Base-by-base conservation (phyloP, 768 basidiomycete genomes). In the Rhodotorula graminis region DNA sequence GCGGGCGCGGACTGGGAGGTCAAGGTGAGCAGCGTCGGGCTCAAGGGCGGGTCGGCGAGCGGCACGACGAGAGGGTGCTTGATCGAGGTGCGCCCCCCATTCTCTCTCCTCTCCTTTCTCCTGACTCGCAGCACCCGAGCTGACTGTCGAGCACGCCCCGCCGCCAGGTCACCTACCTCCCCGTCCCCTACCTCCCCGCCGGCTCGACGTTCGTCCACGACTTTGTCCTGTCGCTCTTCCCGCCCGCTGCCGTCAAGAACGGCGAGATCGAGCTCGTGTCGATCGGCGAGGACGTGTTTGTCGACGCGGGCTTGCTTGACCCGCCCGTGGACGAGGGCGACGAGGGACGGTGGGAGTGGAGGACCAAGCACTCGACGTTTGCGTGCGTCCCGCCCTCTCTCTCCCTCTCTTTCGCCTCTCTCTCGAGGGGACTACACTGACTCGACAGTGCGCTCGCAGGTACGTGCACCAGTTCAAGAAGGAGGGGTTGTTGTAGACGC, bases 181-280 rank as follows among this genome's bases (percentile, higher is more conserved):
- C 69, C 56, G 47, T 76, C 12, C 67, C 65, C 11, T 69, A 70
- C 59, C 63, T 73, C 33, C 70, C 74, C 21, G 37, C 58, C n/a
- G 27, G 14, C 44, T 67, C 75, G 25, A 50, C 59, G 25, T 61
- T 71, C 62, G 50, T 76, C 2, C 77, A 90, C 88, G 93, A 90
- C 19, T 96, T 92, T 84, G 94, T 95, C 82, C 85, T 87, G 61
- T 88, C 90, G 46, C 85, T 96, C 31, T 96, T 95, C 81, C 91
- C 89, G 1, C 85, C 87, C 3, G 53, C 63, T 10, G 71, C 75
- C n/a, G 56, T 76, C 7, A 67, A 47, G 29, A 65, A 66, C 52
- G 69, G 69, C 47, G 75, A 76, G 57, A 61, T 76, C 55, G 61
- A 61, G 15, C 27, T 72, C 42, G 7, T 76, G 25, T 27, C 46